Evolutionary conservation across 345 rosid genomes (phyloP).

Genomic region (Brassica juncea): DNA sequence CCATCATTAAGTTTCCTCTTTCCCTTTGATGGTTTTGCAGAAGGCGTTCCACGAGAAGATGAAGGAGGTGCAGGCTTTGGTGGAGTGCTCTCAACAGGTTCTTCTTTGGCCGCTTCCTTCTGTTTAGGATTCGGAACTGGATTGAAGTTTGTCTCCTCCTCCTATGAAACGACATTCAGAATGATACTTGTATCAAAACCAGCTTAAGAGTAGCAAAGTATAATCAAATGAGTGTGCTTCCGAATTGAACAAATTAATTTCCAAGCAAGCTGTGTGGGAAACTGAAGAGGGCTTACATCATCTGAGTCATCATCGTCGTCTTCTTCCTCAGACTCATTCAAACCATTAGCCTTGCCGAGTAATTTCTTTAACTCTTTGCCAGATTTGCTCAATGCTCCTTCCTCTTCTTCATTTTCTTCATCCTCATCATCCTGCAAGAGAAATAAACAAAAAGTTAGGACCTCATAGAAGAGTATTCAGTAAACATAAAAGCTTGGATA

Average conservation of each 20-base stretch:
- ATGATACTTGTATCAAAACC: conserved; percentile 1
- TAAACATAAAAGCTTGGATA: neutral
- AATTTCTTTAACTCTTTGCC: conserved; percentile 95
- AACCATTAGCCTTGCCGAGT: conserved; percentile 71
- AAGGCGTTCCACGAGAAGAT: conserved; percentile 67
- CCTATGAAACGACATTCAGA: conserved; percentile 3
- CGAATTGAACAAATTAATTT: too few species aligned
- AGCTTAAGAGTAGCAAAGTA: neutral
- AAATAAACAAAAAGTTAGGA: neutral
- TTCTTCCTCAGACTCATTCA: conserved; percentile 76
- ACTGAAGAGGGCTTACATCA: conserved; percentile 54
- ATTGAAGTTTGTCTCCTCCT: conserved; percentile 61
- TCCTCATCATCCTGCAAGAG: conserved; percentile 79
- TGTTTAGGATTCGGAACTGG: conserved; percentile 64
- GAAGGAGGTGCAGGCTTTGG: conserved; percentile 64
- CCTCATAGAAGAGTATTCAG: neutral
- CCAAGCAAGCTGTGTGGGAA: neutral
- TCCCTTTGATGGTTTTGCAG: conserved; percentile 79
- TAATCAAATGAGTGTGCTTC: too few species aligned
- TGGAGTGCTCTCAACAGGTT: conserved; percentile 72
- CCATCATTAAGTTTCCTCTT: conserved; percentile 80
- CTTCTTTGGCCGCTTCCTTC: conserved; percentile 77
- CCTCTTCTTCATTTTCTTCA: conserved; percentile 90
- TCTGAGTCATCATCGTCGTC: conserved; percentile 81
- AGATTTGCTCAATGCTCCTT: conserved; percentile 86